These are phyloP conservation scores for Penicillium sp. DNA, from an alignment of 2,329 filamentous ascomycete species.

Conservation along the genomic window DNA sequence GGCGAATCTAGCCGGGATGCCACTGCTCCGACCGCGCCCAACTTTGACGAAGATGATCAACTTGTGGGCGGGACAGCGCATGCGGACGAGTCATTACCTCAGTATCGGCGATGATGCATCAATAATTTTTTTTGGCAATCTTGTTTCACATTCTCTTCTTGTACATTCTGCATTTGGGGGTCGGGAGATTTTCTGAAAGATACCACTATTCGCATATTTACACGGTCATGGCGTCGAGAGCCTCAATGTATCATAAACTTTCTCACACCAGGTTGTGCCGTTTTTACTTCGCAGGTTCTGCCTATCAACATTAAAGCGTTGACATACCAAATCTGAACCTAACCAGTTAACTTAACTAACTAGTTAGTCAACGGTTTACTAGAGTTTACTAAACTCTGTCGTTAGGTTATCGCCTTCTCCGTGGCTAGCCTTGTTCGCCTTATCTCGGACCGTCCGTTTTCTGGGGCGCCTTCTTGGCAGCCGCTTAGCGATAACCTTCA, in stretches of 20 bases:
- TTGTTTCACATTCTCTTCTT: slow-evolving; percentile 1
- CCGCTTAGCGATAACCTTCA: slow-evolving; percentile 21
- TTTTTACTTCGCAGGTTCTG: not conserved
- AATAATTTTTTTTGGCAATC: slow-evolving; percentile 1
- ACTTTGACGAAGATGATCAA: slow-evolving; percentile 58
- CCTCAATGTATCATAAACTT: slow-evolving; percentile 22
- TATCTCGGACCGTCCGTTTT: slow-evolving; percentile 8
- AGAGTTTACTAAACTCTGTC: not conserved
- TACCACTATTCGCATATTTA: slow-evolving; percentile 34
- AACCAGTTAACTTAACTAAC: too few relatives aligned
- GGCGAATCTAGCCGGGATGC: slow-evolving; percentile 37
- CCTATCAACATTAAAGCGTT: not conserved
- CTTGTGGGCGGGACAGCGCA: slow-evolving; percentile 40
- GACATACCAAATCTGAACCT: not conserved
- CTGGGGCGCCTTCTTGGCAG: slow-evolving; percentile 18
- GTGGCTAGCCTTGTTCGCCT: slow-evolving; percentile 13
- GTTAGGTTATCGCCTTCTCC: not conserved
- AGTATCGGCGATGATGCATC: slow-evolving; percentile 44
- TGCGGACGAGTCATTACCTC: slow-evolving; percentile 45
- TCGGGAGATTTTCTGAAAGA: slow-evolving; percentile 31
- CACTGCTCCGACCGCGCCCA: slow-evolving; percentile 52
- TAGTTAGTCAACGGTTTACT: too few relatives aligned
- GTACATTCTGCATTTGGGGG: slow-evolving; percentile 18
- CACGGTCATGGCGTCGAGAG: slow-evolving; percentile 17
- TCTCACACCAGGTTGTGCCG: not conserved